Percentiles rank a stretch among this genome's conserved stretches.
phyloP scores from a whole-genome alignment of 148 eudicot species.

The Pharnaceum exiguum region DNA sequence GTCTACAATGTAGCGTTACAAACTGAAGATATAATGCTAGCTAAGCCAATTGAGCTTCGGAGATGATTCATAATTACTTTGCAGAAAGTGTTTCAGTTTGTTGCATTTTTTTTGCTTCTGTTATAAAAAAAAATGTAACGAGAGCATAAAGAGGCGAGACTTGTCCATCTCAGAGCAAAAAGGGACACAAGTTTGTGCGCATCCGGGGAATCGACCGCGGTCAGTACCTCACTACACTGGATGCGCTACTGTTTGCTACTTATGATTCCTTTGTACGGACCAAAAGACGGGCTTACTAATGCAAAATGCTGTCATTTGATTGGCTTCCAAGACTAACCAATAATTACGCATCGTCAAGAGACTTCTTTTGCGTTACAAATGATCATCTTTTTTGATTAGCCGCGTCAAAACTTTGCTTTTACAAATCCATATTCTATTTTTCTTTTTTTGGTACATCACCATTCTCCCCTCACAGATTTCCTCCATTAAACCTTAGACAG shows the following conservation, averaged over 20 bases:
- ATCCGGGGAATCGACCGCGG: slow-evolving; percentile 40
- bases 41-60: background rate
- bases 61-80: too few relatives aligned
- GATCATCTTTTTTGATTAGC: too few relatives aligned
- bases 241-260: slow-evolving; percentile 13
- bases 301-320: too few relatives aligned
- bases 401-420: background rate
- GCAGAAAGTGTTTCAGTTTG: too few relatives aligned
- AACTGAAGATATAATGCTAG: background rate
- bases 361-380: too few relatives aligned
- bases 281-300: slow-evolving; percentile 54
- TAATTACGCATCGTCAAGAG: too few relatives aligned
- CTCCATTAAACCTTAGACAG: too few relatives aligned
- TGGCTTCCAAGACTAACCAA: slow-evolving; percentile 9
- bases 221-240: slow-evolving; percentile 39
- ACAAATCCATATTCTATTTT: background rate
- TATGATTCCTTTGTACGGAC: slow-evolving; percentile 26
- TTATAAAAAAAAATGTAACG: too few relatives aligned
- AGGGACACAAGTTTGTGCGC: background rate
- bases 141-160: background rate
- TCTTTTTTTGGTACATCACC: background rate
- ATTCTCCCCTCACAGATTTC: background rate
- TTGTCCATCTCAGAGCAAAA: background rate
- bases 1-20: too few relatives aligned
- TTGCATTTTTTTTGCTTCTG: too few relatives aligned